Percentiles rank a stretch among this genome's conserved stretches.
Evolutionary conservation across 2,329 filamentous ascomycete species (phyloP).

Genomic region (Lecanicillium sp.): DNA sequence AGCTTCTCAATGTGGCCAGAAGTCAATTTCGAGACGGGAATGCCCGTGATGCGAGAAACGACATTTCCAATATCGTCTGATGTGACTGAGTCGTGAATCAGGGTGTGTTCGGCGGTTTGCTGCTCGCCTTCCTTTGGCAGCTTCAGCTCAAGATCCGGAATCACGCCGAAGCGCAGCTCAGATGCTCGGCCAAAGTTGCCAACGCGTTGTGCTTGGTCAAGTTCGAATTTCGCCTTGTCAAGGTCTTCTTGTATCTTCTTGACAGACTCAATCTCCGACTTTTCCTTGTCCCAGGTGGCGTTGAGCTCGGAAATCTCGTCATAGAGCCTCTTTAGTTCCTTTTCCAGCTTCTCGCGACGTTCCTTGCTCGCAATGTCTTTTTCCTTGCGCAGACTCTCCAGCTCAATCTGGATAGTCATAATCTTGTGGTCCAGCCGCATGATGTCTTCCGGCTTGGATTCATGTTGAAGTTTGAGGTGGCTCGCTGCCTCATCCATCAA

Average conservation of each 20-base stretch:
- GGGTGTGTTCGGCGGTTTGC: slow-evolving; percentile 36
- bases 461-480: slow-evolving; percentile 83
- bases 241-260: slow-evolving; percentile 86
- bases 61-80: slow-evolving; percentile 90
- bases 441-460: slow-evolving; percentile 93
- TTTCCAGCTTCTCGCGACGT: slow-evolving; percentile 76
- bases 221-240: slow-evolving; percentile 74
- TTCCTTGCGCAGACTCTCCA: slow-evolving; percentile 91
- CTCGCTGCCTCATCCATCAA: slow-evolving; percentile 93
- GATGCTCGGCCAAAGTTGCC: slow-evolving; percentile 88
- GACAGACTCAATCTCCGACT: slow-evolving; percentile 74
- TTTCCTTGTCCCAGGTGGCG: slow-evolving; percentile 84
- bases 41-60: slow-evolving; percentile 85
- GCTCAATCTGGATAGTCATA: slow-evolving; percentile 94
- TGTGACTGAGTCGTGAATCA: slow-evolving; percentile 92
- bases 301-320: slow-evolving; percentile 69
- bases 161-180: slow-evolving; percentile 80
- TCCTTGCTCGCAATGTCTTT: slow-evolving; percentile 85
- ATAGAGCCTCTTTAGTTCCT: slow-evolving; percentile 66
- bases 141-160: slow-evolving; percentile 72
- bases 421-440: slow-evolving; percentile 89
- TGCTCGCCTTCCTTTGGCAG: slow-evolving; percentile 65
- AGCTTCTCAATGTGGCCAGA: slow-evolving; percentile 91
- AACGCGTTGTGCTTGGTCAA: slow-evolving; percentile 79
- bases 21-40: slow-evolving; percentile 86